These are phyloP conservation scores for Aspergillus mulundensis DNA, from an alignment of 495 filamentous ascomycete genomes.

Conservation along the genomic window DNA sequence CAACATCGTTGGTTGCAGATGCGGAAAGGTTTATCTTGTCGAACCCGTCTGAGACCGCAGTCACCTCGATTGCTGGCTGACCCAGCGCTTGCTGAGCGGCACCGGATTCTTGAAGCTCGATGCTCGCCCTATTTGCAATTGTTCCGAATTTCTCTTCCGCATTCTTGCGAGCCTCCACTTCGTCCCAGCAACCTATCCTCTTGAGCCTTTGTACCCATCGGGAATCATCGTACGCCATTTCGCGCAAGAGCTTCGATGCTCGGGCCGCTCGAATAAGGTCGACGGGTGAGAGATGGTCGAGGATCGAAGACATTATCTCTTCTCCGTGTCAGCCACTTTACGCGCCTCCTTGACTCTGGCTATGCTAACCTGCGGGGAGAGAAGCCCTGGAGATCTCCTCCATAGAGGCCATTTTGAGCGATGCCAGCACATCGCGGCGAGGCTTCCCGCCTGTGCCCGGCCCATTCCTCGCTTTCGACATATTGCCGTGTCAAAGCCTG, in stretches of 20 bases:
- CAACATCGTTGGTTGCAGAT: slow-evolving; percentile 14
- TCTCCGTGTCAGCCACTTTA: background rate
- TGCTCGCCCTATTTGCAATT: slow-evolving; percentile 57
- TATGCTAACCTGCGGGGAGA: slow-evolving; percentile 68
- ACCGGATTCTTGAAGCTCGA: slow-evolving; percentile 45
- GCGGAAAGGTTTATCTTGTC: slow-evolving; percentile 56
- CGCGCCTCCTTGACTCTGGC: background rate
- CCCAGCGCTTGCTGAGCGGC: slow-evolving; percentile 18
- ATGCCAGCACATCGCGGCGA: slow-evolving; percentile 61
- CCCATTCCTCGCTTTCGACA: slow-evolving; percentile 64
- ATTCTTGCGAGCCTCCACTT: slow-evolving; percentile 73
- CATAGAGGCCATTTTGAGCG: slow-evolving; percentile 68
- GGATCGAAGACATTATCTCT: slow-evolving; percentile 86
- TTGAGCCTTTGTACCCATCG: slow-evolving; percentile 85
- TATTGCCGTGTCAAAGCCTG: slow-evolving; percentile 32
- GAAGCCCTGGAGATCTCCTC: slow-evolving; percentile 70
- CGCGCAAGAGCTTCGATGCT: slow-evolving; percentile 81
- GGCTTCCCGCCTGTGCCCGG: slow-evolving; percentile 44
- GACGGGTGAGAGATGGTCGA: slow-evolving; percentile 80
- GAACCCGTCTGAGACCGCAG: slow-evolving; percentile 58
- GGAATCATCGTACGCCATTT: slow-evolving; percentile 99
- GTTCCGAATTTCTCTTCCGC: slow-evolving; percentile 70
- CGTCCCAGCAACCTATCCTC: slow-evolving; percentile 89
- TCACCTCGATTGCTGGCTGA: slow-evolving; percentile 20
- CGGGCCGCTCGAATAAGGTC: slow-evolving; percentile 85